Conservation (phyloP, 2,329 filamentous ascomycete genomes). For the Onygenales sp. region DNA sequence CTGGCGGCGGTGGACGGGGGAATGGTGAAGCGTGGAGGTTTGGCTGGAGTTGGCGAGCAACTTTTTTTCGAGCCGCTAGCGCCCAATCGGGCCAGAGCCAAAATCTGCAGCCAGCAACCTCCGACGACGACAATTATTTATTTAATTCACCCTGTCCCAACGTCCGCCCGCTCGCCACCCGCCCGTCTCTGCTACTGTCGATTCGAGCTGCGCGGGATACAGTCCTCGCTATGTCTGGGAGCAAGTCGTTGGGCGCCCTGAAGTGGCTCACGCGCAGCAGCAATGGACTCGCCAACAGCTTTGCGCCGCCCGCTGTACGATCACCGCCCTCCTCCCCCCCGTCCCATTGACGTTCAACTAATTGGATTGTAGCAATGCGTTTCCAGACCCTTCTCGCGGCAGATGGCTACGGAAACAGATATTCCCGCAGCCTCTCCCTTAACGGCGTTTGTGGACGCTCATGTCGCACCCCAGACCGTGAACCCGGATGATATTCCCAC, state of each 20-base stretch:
- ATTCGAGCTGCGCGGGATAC: background rate
- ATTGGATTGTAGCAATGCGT: conserved; percentile 9
- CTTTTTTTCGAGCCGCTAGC: conserved; percentile 12
- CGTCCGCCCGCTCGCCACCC: background rate
- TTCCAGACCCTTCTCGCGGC: conserved; percentile 13
- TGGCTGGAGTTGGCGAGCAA: conserved; percentile 9
- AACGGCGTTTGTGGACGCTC: conserved; percentile 11
- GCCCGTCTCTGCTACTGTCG: background rate
- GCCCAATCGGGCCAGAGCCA: conserved; percentile 9
- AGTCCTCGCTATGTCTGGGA: conserved; percentile 25
- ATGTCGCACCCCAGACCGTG: conserved; percentile 5
- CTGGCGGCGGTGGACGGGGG: conserved; percentile 7
- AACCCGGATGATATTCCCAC: conserved; percentile 13
- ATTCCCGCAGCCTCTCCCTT: conserved; percentile 20
- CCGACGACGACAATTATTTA: background rate
- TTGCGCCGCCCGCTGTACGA: conserved; percentile 4
- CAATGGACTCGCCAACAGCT: conserved; percentile 10
- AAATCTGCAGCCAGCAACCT: conserved; percentile 4
- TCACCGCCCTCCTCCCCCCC: background rate
- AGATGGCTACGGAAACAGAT: conserved; percentile 42
- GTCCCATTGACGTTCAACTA: conserved; percentile 3
- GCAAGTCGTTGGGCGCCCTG: conserved; percentile 25
- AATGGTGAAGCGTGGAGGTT: conserved; percentile 13
- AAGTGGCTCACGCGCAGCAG: conserved; percentile 30
- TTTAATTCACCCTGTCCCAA: background rate